Evolutionary conservation across 2,329 filamentous ascomycete species (phyloP), one percentile per base, ranked within the genome.

Genomic region (Colletotrichum gigasporum): DNA sequence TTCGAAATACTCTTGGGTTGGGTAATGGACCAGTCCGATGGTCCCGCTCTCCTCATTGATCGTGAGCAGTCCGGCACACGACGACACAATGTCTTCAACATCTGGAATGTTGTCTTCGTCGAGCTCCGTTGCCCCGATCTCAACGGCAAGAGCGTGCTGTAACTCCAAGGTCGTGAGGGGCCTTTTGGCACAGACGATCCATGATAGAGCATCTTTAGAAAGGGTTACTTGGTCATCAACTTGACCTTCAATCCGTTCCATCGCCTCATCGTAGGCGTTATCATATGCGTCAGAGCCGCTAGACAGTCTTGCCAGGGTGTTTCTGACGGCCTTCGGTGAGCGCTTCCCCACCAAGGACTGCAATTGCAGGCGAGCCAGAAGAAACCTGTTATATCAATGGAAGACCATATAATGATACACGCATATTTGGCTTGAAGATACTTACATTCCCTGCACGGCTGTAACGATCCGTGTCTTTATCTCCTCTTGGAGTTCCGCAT

Each of bases 11-110:
- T 83, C 75, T 42, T 83, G 77, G 1, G 80, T 73, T 0, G 82
- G 83, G 56, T 81, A 80, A 65, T 85, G 81, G 3, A 82, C 78
- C 0, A 84, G 65, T 3, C 79, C 73, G 10, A 83, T 70, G 24
- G 77, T 70, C 16, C 71, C 48, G 48, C 72, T 82, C 42, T 78
- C 66, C 44, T 76, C 60, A 34, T 83, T 79, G 3, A 81, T 37
- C 0, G 73, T 77, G 2, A 84, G 75, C 9, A 85, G 54, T 0
- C 81, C 80, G 30, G 74, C 75, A 60, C 80, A 84, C 2, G 72
- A 70, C 3, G 76, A 76, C 0, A 81, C 60, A 2, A 82, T 61
- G 2, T 76, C 69, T 5, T 75, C 71, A 1, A 77, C 35, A 0
- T 75, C 66, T 0, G 75, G 65, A 0, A 82, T 18, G 18, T 78